Evolutionary conservation across 495 filamentous ascomycete genomes (phyloP), one percentile per base, ranked within the genome.

Genomic region (Penicillium dipodomyicola): DNA sequence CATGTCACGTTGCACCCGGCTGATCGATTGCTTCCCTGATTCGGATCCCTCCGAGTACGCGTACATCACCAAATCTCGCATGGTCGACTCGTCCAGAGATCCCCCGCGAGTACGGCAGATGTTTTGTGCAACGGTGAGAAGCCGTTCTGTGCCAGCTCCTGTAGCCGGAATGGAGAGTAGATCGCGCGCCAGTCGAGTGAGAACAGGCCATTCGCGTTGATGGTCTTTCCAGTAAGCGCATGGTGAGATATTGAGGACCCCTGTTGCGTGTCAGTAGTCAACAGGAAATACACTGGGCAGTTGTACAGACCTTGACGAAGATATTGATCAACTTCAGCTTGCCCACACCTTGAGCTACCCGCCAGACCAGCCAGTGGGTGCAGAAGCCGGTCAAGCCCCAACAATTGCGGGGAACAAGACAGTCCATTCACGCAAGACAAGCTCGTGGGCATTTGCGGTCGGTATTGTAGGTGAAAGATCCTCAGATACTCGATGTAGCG

Each of bases 391-490:
- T 27, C 19, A 3, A 20, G 43, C 10, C 43, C 43, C 23, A 45
- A 45, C 43, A 45, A 45, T 9, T 45, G 43, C 23, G 43, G 43
- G 14, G 43, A 45, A 9, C 43, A 45, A 45, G 43, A 45, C 23
- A 45, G 43, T 45, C 43, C 43, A 45, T 45, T 45, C 23, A 45
- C 23, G 12, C 23, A 45, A 45, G 43, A 45, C 43, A 45, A 45
- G 43, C 43, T 45, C 23, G 23, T 45, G 23, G 43, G 43, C 43
- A 45, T 45, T 45, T 45, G 0, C 43, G 43, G 43, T 27, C 43
- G 43, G 23, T 45, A 45, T 9, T 45, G 11, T 7, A 27, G 25
- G 5, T 27, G 25, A 27, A 27, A 27, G 5, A 27, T 27, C 25
- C 25, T 27, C 25, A 27, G 25, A 27, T 27, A 27, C 25, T 27